Percentiles rank a stretch among this genome's conserved stretches.
Conservation (phyloP, 2,329 filamentous ascomycete genomes). For the Endocalyx cinctus region DNA sequence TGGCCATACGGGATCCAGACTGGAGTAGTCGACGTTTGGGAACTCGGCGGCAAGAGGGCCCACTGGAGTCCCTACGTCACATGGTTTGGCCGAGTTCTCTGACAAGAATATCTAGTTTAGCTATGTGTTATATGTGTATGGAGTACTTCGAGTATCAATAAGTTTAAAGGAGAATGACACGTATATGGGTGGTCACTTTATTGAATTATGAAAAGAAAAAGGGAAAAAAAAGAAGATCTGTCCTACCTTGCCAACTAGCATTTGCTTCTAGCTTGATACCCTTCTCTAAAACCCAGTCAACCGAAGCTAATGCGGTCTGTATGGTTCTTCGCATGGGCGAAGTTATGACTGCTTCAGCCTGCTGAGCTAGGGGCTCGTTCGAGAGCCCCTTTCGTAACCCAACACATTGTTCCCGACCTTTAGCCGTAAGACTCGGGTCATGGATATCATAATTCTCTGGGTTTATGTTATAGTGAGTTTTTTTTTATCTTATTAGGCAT, state of each 20-base stretch:
- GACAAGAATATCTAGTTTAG: conserved; percentile 17
- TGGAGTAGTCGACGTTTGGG: conserved; percentile 51
- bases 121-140: too few relatives aligned
- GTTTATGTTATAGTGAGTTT: conserved; percentile 15
- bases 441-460: conserved; percentile 42
- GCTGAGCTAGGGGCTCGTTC: conserved; percentile 32
- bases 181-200: too few relatives aligned
- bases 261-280: conserved; percentile 52
- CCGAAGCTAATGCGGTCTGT: conserved; percentile 55
- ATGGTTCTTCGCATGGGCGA: conserved; percentile 63
- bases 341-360: conserved; percentile 52
- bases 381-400: conserved; percentile 38
- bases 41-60: conserved; percentile 42
- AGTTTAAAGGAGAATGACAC: too few relatives aligned
- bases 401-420: conserved; percentile 46
- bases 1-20: conserved; percentile 56
- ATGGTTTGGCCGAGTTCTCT: conserved; percentile 54
- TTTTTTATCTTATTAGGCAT: neutral
- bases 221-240: neutral
- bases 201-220: too few relatives aligned
- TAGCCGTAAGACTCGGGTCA: conserved; percentile 47
- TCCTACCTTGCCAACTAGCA: conserved; percentile 60
- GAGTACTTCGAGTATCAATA: too few relatives aligned
- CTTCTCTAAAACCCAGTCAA: conserved; percentile 53
- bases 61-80: conserved; percentile 55